Conservation (phyloP, 2,329 filamentous ascomycete genomes). For the Thielaviopsis populi region DNA sequence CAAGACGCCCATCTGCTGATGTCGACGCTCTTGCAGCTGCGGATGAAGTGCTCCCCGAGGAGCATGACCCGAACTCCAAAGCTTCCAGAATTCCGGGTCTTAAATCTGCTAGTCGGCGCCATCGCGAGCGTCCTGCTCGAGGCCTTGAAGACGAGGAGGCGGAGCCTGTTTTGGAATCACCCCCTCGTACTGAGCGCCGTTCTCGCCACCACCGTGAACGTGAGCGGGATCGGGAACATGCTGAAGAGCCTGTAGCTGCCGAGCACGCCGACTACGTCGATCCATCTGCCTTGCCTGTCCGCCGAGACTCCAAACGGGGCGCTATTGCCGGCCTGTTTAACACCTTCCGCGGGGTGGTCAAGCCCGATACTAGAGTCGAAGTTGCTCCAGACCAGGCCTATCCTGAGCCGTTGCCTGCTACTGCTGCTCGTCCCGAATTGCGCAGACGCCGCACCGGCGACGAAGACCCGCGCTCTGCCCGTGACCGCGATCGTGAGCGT, state of each 20-base stretch:
- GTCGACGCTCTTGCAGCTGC: constrained; percentile 21
- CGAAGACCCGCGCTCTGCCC: background rate
- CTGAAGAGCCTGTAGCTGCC: background rate
- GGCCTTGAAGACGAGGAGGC: constrained; percentile 16
- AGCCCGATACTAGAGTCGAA: constrained; percentile 25
- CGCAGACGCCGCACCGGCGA: constrained; percentile 6
- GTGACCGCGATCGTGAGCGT: background rate
- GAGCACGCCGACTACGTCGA: constrained; percentile 4
- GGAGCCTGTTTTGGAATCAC: constrained; percentile 9
- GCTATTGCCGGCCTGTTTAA: constrained; percentile 45
- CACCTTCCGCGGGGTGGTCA: constrained; percentile 36
- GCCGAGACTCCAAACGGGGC: constrained; percentile 14
- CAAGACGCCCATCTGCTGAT: constrained; percentile 55
- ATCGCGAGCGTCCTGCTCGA: constrained; percentile 15
- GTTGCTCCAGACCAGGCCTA: background rate
- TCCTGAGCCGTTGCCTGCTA: background rate
- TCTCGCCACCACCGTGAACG: constrained; percentile 9
- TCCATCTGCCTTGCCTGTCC: background rate
- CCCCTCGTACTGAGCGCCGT: constrained; percentile 7
- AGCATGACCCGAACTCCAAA: constrained; percentile 36
- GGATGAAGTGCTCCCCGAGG: background rate
- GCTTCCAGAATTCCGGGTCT: constrained; percentile 62
- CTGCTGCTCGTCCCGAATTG: constrained; percentile 3
- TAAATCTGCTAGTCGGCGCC: constrained; percentile 24
- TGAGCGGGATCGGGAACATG: background rate